These are phyloP conservation scores for Lagenaria siceraria DNA, from an alignment of 306 rosid genomes.

Conservation along the genomic window DNA sequence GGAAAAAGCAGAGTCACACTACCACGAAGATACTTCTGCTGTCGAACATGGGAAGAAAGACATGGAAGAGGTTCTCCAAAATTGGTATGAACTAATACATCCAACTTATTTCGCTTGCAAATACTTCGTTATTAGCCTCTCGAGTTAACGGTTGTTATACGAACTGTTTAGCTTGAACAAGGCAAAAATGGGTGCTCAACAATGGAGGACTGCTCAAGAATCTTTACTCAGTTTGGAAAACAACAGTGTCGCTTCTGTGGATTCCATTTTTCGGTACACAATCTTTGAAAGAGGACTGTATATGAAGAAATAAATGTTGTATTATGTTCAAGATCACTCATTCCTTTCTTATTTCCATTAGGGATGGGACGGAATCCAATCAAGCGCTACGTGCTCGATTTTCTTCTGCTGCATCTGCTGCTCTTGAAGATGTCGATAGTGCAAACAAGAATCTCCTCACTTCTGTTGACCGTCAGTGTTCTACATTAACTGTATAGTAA, in stretches of 20 bases:
- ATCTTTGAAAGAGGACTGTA: not conserved
- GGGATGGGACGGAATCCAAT: constrained; percentile 82
- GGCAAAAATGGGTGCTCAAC: constrained; percentile 77
- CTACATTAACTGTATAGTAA: constrained; percentile 5
- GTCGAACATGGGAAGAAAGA: constrained; percentile 80
- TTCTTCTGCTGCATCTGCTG: constrained; percentile 55
- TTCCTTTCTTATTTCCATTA: constrained; percentile 11
- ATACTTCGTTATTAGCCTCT: not conserved
- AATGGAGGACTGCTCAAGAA: constrained; percentile 91
- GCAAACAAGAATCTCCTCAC: constrained; percentile 76
- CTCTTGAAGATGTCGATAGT: constrained; percentile 68
- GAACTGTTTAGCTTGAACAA: constrained; percentile 49
- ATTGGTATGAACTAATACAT: constrained; percentile 40
- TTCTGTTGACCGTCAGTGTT: constrained; percentile 68
- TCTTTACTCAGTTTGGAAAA: constrained; percentile 71
- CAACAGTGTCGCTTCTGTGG: constrained; percentile 68
- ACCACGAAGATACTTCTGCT: constrained; percentile 60
- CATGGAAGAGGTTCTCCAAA: constrained; percentile 73
- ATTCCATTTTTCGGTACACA: constrained; percentile 65
- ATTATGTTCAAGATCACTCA: not conserved
- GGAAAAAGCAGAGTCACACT: constrained; percentile 73
- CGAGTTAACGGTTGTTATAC: not conserved
- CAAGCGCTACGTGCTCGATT: constrained; percentile 62
- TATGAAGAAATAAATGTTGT: not conserved
- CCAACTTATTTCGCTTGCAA: not conserved